These are phyloP conservation scores for Fusarium cicatricum DNA, from an alignment of 2,329 filamentous ascomycete genomes.

Conservation along the genomic window DNA sequence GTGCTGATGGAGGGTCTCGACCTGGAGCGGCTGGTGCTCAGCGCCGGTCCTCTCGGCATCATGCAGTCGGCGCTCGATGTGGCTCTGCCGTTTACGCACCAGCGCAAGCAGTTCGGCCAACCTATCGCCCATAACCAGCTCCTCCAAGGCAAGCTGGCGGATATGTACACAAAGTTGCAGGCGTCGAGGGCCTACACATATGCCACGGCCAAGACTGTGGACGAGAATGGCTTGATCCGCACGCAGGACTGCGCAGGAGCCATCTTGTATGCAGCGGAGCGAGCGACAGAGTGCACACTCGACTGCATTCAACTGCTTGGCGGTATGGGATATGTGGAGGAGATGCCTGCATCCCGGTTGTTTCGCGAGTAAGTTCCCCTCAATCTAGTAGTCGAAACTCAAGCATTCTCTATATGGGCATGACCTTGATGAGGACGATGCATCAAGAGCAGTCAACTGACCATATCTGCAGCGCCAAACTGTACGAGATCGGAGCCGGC, in stretches of 20 bases:
- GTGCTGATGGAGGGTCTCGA: constrained; percentile 98
- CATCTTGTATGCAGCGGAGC: constrained; percentile 91
- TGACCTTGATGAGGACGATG: not conserved
- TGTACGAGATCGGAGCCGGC: constrained; percentile 97
- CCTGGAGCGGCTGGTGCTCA: constrained; percentile 90
- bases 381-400: no score
- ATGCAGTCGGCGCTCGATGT: constrained; percentile 94
- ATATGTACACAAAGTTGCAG: constrained; percentile 96
- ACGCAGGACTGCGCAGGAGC: constrained; percentile 96
- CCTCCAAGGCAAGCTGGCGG: constrained; percentile 89
- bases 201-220: constrained; percentile 78
- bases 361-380: constrained; percentile 68
- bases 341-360: constrained; percentile 88
- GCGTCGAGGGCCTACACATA: constrained; percentile 90
- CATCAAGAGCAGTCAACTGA: constrained; percentile 41
- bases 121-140: constrained; percentile 94
- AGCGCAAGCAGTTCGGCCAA: constrained; percentile 84
- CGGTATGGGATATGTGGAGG: constrained; percentile 95
- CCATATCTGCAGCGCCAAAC: constrained; percentile 60
- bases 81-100: constrained; percentile 86
- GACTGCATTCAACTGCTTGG: constrained; percentile 93
- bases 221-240: constrained; percentile 75
- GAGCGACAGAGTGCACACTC: constrained; percentile 84
- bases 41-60: constrained; percentile 87
- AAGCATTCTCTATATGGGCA: not conserved